phyloP scores from a whole-genome alignment of 2,329 filamentous ascomycete genomes.

The Cephalotrichum gorgonifer region DNA sequence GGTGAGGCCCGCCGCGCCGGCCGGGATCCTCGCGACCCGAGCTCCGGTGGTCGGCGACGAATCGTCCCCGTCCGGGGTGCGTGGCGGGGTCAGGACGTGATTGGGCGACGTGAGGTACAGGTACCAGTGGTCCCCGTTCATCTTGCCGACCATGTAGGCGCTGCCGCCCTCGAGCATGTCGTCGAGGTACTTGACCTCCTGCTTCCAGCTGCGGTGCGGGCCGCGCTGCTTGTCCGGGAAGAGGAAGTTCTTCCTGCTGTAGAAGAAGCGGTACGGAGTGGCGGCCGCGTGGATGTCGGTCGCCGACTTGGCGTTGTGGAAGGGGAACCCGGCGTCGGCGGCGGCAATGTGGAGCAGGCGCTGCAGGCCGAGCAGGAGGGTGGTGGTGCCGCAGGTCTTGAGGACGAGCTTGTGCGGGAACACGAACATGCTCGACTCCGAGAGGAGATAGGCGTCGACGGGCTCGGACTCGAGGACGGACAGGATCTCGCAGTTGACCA shows the following conservation, averaged over 20 bases:
- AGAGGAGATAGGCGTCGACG: conserved; percentile 92
- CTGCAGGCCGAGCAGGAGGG: conserved; percentile 77
- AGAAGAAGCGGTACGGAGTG: conserved; percentile 91
- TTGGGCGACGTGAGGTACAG: conserved; percentile 89
- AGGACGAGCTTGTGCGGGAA: conserved; percentile 99
- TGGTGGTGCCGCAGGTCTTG: conserved; percentile 97
- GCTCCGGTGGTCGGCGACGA: conserved; percentile 24
- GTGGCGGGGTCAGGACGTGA: conserved; percentile 68
- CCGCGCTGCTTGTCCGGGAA: conserved; percentile 91
- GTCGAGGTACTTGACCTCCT: conserved; percentile 89
- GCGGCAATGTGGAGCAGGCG: conserved; percentile 90
- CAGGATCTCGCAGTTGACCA: conserved; percentile 97
- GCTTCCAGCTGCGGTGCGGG: conserved; percentile 93
- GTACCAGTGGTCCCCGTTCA: conserved; percentile 99
- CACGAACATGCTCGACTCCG: conserved; percentile 99
- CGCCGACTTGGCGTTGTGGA: conserved; percentile 56
- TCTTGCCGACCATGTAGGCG: conserved; percentile 99
- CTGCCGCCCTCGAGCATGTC: conserved; percentile 85
- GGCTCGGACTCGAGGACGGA: conserved; percentile 89
- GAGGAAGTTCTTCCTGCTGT: conserved; percentile 97
- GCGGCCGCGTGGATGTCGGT: conserved; percentile 65
- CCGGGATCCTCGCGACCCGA: conserved; percentile 42
- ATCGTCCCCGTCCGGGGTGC: conserved; percentile 49
- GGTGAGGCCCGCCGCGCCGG: conserved; percentile 28
- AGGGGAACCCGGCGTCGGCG: conserved; percentile 78